Conservation (phyloP, 2,329 filamentous ascomycete genomes). For the Camillea tinctor region DNA sequence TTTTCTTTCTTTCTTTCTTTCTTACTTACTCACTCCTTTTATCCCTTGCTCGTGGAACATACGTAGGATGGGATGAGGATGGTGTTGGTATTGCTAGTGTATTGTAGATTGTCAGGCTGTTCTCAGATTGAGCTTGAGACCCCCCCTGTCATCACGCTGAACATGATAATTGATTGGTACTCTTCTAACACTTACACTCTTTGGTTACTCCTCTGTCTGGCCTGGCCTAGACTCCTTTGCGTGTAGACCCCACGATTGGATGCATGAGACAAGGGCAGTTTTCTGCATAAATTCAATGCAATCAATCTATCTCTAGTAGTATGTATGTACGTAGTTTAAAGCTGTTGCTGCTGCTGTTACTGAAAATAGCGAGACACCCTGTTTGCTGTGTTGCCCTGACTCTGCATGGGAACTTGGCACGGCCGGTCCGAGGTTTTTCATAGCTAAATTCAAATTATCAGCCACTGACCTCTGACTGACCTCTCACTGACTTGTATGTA, state of each 20-base stretch:
- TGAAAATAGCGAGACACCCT: slow-evolving; percentile 17
- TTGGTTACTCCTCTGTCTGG: background rate
- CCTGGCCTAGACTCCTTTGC: background rate
- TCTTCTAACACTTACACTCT: too few species aligned
- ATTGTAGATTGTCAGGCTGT: background rate
- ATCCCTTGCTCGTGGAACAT: too few species aligned
- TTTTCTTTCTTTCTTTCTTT: background rate
- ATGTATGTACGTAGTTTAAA: too few species aligned
- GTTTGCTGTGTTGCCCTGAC: too few species aligned
- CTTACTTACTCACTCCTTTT: background rate
- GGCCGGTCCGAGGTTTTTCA: background rate
- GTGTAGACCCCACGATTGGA: background rate
- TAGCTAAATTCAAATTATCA: background rate
- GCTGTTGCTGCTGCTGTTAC: slow-evolving; percentile 2
- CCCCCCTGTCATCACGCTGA: background rate
- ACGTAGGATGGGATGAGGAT: background rate
- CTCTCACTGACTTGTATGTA: too few species aligned
- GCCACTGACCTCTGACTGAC: too few species aligned
- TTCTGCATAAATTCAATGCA: slow-evolving; percentile 27
- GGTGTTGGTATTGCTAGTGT: background rate
- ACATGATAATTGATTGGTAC: background rate
- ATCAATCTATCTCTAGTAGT: slow-evolving; percentile 12
- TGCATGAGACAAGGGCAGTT: background rate
- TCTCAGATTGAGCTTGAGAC: background rate
- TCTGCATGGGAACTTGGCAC: background rate